Evolutionary conservation across 1,284 basidiomycete species (phyloP).

Genomic region (Peniophora sp.): DNA sequence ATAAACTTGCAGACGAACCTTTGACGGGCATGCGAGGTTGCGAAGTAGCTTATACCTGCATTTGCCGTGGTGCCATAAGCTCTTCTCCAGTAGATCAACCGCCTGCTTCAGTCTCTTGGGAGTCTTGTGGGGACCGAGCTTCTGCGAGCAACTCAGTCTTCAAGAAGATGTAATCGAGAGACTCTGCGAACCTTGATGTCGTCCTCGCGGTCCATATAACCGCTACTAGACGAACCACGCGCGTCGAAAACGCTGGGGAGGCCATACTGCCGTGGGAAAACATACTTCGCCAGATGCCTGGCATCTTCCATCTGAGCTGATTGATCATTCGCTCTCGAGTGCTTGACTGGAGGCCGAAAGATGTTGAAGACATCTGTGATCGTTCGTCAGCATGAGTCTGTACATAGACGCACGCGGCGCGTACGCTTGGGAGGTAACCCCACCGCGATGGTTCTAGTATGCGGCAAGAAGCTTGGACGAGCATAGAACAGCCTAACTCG

Average conservation of each 20-base stretch:
- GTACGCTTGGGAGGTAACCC: conserved; percentile 67
- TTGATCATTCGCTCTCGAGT: conserved; percentile 23
- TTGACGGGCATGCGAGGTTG: conserved; percentile 65
- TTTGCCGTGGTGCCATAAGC: conserved; percentile 63
- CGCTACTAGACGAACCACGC: conserved; percentile 24
- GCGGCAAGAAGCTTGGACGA: conserved; percentile 41
- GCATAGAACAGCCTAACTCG: conserved; percentile 65
- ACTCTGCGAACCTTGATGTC: conserved; percentile 56
- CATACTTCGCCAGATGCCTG: conserved; percentile 69
- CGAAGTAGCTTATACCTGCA: conserved; percentile 67
- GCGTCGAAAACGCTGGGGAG: conserved; percentile 49
- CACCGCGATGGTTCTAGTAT: conserved; percentile 38
- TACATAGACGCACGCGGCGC: conserved; percentile 12
- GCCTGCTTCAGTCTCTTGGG: conserved; percentile 61
- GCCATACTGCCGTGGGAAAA: conserved; percentile 76
- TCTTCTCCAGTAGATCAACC: conserved; percentile 48
- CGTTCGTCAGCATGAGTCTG: not conserved
- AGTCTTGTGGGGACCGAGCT: conserved; percentile 49
- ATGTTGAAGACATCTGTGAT: conserved; percentile 57
- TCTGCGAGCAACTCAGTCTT: conserved; percentile 19
- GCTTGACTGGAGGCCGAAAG: conserved; percentile 33
- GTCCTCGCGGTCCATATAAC: conserved; percentile 56
- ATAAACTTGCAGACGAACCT: conserved; percentile 33
- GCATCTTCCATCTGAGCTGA: conserved; percentile 35
- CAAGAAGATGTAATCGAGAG: not conserved